A percentile compares a stretch with the other conserved stretches of the same genome.
Conservation (phyloP, 768 basidiomycete species). For the Tylopilus rubrobrunneus region DNA sequence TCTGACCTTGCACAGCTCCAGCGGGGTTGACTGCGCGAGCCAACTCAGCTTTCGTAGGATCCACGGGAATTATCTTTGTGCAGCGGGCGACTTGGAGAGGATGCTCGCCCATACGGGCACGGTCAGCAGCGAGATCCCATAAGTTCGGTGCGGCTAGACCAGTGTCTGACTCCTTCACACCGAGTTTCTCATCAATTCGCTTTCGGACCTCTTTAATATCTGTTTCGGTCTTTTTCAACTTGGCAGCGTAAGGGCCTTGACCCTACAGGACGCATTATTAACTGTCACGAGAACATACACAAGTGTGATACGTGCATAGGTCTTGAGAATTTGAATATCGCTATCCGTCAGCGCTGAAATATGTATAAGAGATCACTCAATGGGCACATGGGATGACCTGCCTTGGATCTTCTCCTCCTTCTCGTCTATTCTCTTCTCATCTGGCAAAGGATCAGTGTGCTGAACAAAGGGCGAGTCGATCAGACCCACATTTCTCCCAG, state of each 20-base stretch:
- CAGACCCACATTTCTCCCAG: slow-evolving; percentile 92
- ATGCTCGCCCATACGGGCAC: slow-evolving; percentile 88
- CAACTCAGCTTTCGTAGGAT: slow-evolving; percentile 69
- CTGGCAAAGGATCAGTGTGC: slow-evolving; percentile 36
- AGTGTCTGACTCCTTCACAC: slow-evolving; percentile 98
- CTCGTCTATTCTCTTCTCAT: slow-evolving; percentile 80
- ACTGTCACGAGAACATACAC: neutral
- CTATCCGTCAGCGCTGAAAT: slow-evolving; percentile 86
- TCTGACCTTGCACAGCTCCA: slow-evolving; percentile 80
- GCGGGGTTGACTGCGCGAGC: slow-evolving; percentile 75
- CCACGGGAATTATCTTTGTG: slow-evolving; percentile 93
- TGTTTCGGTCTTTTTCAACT: slow-evolving; percentile 81
- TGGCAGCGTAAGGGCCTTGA: slow-evolving; percentile 93
- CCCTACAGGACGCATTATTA: slow-evolving; percentile 50
- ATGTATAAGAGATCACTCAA: slow-evolving; percentile 4
- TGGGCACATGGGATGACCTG: slow-evolving; percentile 32
- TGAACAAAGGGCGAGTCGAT: neutral
- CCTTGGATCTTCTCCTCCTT: slow-evolving; percentile 93
- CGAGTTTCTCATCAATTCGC: slow-evolving; percentile 96
- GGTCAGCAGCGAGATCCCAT: slow-evolving; percentile 95
- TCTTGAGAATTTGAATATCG: slow-evolving; percentile 98
- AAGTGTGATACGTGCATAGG: slow-evolving; percentile 64
- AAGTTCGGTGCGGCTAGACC: slow-evolving; percentile 95
- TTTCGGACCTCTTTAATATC: slow-evolving; percentile 97
- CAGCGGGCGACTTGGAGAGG: slow-evolving; percentile 96